Evolutionary conservation across 306 rosid species (phyloP), one percentile per base, ranked within the genome.

Genomic region (Trifolium pratense): DNA sequence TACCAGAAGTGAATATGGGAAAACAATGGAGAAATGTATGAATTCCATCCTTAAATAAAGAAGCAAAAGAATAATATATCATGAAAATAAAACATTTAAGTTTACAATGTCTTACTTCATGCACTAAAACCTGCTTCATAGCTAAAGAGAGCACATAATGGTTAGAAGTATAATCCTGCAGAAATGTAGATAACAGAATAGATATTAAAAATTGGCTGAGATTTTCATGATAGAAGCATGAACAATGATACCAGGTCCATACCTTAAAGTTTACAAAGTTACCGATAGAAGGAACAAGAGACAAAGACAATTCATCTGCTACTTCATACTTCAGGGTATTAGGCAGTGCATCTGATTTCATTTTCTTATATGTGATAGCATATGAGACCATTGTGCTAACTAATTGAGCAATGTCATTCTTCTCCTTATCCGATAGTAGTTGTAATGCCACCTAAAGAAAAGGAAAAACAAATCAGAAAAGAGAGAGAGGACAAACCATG

Each of bases 321-420:
- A 73, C 83, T 82, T 81, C 96, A 75, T 77, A 80, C 78, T 84
- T 81, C 14, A 17, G 78, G 75, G 75, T 80, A 71, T 73, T 67
- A 64, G 83, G 81, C 75, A 58, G 79, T 66, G 69, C 52, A 68
- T 84, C 87, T n/a, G 80, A 48, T 84, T 88, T 91, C 34, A 63
- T 67, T 51, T 80, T 76, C 88, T 82, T 85, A 68, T 89, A 92
- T 42, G 97, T 88, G 78, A 91, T 73, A 56, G 89, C 76, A 52
- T 89, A 91, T 25, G 94, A 89, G 75, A 93, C 87, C 98, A 93
- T 93, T 61, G 86, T 85, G 81, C 87, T 74, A 77, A 93, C 89
- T 79, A 93, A 75, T 70, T 89, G 90, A 79, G 85, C 71, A 77
- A 93, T 67, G 65, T 86, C 92, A 80, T 70, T 81, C 84, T 91